Percentiles rank a stretch among this genome's conserved stretches.
phyloP scores from a whole-genome alignment of 228 moss, liverwort and hornwort species.

The Sphagnum magellanicum region DNA sequence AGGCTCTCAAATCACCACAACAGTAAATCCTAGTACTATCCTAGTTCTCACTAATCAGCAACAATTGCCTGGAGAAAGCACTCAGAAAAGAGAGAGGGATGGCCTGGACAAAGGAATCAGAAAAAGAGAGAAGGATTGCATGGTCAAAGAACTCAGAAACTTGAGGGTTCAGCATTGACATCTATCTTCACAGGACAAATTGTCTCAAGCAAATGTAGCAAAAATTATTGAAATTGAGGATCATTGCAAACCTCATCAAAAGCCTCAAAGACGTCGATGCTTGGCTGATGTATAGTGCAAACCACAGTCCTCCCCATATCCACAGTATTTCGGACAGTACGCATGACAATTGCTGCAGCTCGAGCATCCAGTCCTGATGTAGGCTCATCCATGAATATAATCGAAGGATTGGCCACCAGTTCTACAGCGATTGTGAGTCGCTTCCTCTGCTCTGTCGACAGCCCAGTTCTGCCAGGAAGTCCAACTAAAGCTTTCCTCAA shows the following conservation, averaged over 20 bases:
- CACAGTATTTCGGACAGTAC: constrained; percentile 92
- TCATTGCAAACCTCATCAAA: constrained; percentile 35
- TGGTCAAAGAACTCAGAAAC: neutral
- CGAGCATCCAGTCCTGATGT: constrained; percentile 97
- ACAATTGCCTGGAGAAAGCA: no score
- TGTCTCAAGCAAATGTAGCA: constrained; percentile 86
- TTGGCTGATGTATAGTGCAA: constrained; percentile 99
- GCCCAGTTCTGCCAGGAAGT: constrained; percentile 61
- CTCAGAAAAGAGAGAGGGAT: no score
- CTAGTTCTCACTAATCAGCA: no score
- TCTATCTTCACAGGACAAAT: no score
- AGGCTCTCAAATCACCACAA: no score
- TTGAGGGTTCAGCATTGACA: constrained; percentile 1
- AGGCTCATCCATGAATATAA: constrained; percentile 98
- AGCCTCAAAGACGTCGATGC: constrained; percentile 26
- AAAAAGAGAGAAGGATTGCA: no score
- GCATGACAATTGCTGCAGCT: constrained; percentile 98
- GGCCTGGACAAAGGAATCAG: no score
- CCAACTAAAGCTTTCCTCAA: constrained; percentile 10
- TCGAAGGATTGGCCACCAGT: constrained; percentile 89
- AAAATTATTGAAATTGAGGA: constrained; percentile 37
- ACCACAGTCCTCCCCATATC: constrained; percentile 97
- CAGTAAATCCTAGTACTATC: no score
- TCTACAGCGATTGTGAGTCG: constrained; percentile 91
- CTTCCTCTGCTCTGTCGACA: constrained; percentile 94